A percentile compares a stretch with the other conserved stretches of the same genome.
Evolutionary conservation across 495 filamentous ascomycete species (phyloP).

Genomic region (Xylaria grammica): DNA sequence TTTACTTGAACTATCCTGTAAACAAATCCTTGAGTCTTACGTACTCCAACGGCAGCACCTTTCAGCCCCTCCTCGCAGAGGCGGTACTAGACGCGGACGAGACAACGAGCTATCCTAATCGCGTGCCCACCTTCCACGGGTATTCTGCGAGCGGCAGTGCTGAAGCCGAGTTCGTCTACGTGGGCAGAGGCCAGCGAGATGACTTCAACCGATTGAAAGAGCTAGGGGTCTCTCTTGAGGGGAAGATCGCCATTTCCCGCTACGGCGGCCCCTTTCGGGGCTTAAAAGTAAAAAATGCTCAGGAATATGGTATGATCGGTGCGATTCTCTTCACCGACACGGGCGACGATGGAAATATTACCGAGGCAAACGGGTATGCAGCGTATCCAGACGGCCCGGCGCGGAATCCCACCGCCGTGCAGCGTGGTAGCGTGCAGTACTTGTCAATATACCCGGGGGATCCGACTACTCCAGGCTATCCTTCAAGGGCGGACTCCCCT

Average conservation of each 20-base stretch:
- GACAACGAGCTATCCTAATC: constrained; percentile 68
- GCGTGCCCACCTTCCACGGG: constrained; percentile 87
- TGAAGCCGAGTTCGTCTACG: constrained; percentile 71
- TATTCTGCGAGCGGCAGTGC: constrained; percentile 85
- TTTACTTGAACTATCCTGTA: constrained; percentile 82
- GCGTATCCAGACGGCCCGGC: constrained; percentile 83
- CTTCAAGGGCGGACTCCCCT: constrained; percentile 77
- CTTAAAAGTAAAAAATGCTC: constrained; percentile 83
- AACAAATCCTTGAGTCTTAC: constrained; percentile 71
- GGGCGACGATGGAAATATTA: constrained; percentile 75
- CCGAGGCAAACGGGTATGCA: constrained; percentile 74
- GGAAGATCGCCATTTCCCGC: constrained; percentile 80
- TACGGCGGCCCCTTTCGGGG: constrained; percentile 83
- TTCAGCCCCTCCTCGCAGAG: constrained; percentile 76
- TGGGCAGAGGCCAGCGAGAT: constrained; percentile 76
- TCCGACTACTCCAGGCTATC: constrained; percentile 87
- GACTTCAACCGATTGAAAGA: constrained; percentile 78
- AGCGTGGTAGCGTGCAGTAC: constrained; percentile 81
- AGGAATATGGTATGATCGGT: constrained; percentile 84
- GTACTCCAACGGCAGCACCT: constrained; percentile 60
- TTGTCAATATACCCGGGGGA: constrained; percentile 62
- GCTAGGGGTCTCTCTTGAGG: constrained; percentile 70
- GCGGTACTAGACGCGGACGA: constrained; percentile 76
- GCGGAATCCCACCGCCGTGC: constrained; percentile 78
- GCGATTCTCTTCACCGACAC: constrained; percentile 83